Evolutionary conservation across 805 yeast genomes (phyloP).

Genomic region (Limtongia smithiae): DNA sequence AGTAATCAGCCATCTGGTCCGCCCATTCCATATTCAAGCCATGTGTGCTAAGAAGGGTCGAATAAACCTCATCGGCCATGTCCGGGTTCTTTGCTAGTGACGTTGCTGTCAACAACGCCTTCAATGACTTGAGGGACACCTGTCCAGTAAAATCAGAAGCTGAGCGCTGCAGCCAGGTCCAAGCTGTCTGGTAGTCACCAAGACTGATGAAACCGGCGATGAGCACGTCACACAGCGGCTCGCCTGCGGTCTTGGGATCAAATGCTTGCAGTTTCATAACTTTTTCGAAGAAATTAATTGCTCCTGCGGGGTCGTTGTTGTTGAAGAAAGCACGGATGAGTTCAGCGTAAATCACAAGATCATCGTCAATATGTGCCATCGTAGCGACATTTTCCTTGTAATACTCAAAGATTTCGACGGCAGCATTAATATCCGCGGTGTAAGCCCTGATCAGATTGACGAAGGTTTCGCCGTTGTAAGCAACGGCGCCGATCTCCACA

Average conservation of each 20-base stretch:
- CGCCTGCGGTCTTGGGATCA: conserved; percentile 9
- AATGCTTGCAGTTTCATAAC: conserved; percentile 22
- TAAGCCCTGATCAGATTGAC: conserved; percentile 28
- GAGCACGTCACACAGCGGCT: conserved; percentile 20
- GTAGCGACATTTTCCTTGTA: conserved; percentile 21
- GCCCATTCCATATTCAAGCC: neutral
- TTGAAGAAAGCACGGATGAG: conserved; percentile 33
- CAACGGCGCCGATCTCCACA: conserved; percentile 3
- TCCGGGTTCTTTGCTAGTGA: conserved; percentile 26
- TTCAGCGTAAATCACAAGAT: conserved; percentile 30
- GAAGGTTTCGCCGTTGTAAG: conserved; percentile 25
- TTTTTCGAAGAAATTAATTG: conserved; percentile 32
- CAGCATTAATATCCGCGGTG: conserved; percentile 29
- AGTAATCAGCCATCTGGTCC: conserved; percentile 10
- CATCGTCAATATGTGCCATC: conserved; percentile 4
- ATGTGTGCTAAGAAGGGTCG: conserved; percentile 19
- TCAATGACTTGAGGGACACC: conserved; percentile 21
- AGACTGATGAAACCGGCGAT: conserved; percentile 31
- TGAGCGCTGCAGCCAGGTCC: conserved; percentile 34
- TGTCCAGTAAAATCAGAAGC: conserved; percentile 22
- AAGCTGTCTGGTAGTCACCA: conserved; percentile 32
- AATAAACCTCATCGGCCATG: conserved; percentile 34
- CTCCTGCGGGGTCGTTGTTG: conserved; percentile 30
- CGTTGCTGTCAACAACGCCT: conserved; percentile 28
- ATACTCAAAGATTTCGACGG: conserved; percentile 27